Evolutionary conservation across 495 filamentous ascomycete genomes (phyloP), one percentile per base, ranked within the genome.

Genomic region (Emericellopsis terricola): DNA sequence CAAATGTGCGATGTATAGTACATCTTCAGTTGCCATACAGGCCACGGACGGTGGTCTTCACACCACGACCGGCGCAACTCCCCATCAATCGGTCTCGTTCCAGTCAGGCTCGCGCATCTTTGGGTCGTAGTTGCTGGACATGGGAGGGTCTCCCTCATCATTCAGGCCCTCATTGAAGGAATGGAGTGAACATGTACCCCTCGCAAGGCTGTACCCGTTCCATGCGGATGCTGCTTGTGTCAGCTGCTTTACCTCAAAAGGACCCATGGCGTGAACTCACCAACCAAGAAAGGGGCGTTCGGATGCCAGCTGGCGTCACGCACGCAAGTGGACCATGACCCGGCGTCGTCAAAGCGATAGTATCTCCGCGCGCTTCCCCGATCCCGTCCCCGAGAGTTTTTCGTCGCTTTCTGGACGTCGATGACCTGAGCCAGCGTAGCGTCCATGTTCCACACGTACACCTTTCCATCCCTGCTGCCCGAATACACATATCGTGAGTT

Each of bases 231-330:
- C 82, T 83, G 38, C 29, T 26, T 8, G 13, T 4, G 18, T 11
- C 14, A 24, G 14, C 6, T 11, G 17, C n/a, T 15, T 14, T 1
- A 20, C 10, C 15, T 30, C 9, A n/a, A 13, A 26, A 6, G 31
- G 15, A 19, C 28, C 19, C 3, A 6, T 16, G 19, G 14, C 15
- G 20, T 19, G 30, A 16, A 50, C 57, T 47, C 67, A 87, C 84
- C 80, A 49, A 86, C 91, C 47, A 97, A 60, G 15, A 94, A 64
- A 2, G 87, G 85, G 10, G 81, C 82, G 50, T 69, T 76, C 2
- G 89, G 89, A 64, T 96, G 89, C 89, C 89, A 97, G 43, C 78
- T 83, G 16, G 80, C 84, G 65, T 97, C 89, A 35, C 89, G 69
- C 24, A 96, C 84, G 40, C 85, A 78, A 1, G 85, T 86, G 47